Conservation (phyloP, 148 eudicot species). For the Silene conica region DNA sequence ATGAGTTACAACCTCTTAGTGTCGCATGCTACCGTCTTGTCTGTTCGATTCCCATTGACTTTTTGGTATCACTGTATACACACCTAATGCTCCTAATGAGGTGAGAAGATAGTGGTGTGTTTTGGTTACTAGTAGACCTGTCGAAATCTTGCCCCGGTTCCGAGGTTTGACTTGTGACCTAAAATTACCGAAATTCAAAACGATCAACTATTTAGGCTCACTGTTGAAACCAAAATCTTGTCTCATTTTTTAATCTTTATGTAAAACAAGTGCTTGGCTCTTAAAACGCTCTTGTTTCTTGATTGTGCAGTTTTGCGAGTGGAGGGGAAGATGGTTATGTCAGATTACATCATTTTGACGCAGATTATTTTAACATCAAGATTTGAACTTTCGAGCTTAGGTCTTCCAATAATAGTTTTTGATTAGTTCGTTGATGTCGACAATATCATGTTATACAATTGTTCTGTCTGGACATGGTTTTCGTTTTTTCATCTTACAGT, state of each 20-base stretch:
- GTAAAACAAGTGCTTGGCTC: not conserved
- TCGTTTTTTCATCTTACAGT: too few relatives aligned
- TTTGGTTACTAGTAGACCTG: not conserved
- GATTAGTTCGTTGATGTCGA: not conserved
- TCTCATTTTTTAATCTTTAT: not conserved
- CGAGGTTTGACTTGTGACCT: not conserved
- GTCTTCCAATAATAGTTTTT: not conserved
- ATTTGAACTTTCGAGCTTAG: conserved; percentile 23
- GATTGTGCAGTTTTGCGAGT: conserved; percentile 60
- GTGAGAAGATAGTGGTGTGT: not conserved
- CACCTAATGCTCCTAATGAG: too few relatives aligned
- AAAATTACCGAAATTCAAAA: not conserved
- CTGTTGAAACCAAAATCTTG: too few relatives aligned
- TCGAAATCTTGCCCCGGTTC: not conserved
- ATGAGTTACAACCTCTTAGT: too few relatives aligned
- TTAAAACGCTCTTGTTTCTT: not conserved
- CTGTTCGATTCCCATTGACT: too few relatives aligned
- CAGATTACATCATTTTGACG: conserved; percentile 84
- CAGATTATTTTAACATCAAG: conserved; percentile 71
- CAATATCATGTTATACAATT: not conserved
- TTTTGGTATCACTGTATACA: too few relatives aligned
- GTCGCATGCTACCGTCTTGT: too few relatives aligned
- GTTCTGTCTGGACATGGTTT: too few relatives aligned
- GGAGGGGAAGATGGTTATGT: conserved; percentile 98
- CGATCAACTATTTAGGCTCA: too few relatives aligned